Conservation (phyloP, 371 early-diverging fungal species). For the Syncephalastrum racemosum region DNA sequence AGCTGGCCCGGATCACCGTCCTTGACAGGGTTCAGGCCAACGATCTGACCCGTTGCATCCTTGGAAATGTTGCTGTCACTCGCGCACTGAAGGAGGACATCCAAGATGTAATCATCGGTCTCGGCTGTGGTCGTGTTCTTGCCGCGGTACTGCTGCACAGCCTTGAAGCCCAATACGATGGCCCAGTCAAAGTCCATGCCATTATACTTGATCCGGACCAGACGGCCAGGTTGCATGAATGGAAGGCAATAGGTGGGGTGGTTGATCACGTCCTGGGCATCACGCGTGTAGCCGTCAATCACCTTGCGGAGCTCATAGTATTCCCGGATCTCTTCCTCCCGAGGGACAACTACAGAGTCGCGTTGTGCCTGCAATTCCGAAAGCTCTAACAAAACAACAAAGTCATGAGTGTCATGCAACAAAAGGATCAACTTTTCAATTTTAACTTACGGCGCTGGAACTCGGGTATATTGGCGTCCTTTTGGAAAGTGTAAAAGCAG, state of each 20-base stretch:
- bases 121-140: conserved; percentile 28
- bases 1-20: conserved; percentile 60
- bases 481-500: conserved; percentile 98
- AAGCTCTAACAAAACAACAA: conserved; percentile 31
- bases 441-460: conserved; percentile 53
- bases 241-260: conserved; percentile 81
- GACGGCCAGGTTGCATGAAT: conserved; percentile 87
- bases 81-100: conserved; percentile 81
- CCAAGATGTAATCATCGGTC: conserved; percentile 68
- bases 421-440: neutral
- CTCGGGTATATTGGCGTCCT: conserved; percentile 78
- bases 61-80: conserved; percentile 54
- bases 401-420: neutral
- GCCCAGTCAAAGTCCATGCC: conserved; percentile 95
- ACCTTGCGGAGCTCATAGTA: conserved; percentile 82
- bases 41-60: conserved; percentile 56
- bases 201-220: conserved; percentile 68
- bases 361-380: conserved; percentile 59
- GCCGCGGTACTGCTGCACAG: conserved; percentile 25
- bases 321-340: conserved; percentile 68
- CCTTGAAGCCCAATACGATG: conserved; percentile 61
- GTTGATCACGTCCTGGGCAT: conserved; percentile 76
- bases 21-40: conserved; percentile 63
- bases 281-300: conserved; percentile 62
- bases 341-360: conserved; percentile 56